Percentiles rank a stretch among this genome's conserved stretches.
Conservation (phyloP, 1,139 yeast genomes). For the Candida sanyaensis region DNA sequence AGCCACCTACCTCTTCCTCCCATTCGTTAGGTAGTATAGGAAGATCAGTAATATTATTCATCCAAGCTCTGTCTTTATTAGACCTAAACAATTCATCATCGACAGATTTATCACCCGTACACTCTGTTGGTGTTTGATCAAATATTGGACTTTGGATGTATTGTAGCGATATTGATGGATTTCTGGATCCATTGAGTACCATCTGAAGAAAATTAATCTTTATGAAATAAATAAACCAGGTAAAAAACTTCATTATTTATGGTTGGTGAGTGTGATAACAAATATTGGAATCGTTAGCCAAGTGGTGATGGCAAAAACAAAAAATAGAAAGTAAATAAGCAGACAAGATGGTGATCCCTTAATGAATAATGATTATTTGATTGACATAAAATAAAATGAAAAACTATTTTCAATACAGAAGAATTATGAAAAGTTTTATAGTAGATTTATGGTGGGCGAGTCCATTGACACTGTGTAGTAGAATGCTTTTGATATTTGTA, state of each 20-base stretch:
- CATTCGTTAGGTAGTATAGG: constrained; percentile 17
- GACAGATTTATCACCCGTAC: neutral
- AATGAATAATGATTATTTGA: too few species aligned
- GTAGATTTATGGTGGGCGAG: too few species aligned
- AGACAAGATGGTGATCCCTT: too few species aligned
- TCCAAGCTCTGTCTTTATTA: constrained; percentile 14
- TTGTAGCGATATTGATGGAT: constrained; percentile 32
- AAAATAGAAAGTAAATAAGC: too few species aligned
- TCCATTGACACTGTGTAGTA: too few species aligned
- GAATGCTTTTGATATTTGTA: neutral
- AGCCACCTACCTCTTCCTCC: neutral
- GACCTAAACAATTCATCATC: constrained; percentile 6
- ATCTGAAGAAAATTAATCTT: constrained; percentile 41
- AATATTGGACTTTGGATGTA: constrained; percentile 41
- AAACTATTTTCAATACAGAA: neutral
- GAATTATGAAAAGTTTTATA: neutral
- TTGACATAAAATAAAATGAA: too few species aligned
- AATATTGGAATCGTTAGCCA: neutral
- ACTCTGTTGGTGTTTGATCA: constrained; percentile 14
- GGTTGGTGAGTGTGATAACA: neutral
- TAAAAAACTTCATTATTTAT: constrained; percentile 31
- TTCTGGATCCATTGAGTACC: constrained; percentile 37
- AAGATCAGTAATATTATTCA: constrained; percentile 31
- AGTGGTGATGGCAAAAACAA: neutral
- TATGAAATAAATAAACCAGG: constrained; percentile 36